Evolutionary conservation across 768 basidiomycete genomes (phyloP), one percentile per base, ranked within the genome.

Genomic region (Harrya chromipes): DNA sequence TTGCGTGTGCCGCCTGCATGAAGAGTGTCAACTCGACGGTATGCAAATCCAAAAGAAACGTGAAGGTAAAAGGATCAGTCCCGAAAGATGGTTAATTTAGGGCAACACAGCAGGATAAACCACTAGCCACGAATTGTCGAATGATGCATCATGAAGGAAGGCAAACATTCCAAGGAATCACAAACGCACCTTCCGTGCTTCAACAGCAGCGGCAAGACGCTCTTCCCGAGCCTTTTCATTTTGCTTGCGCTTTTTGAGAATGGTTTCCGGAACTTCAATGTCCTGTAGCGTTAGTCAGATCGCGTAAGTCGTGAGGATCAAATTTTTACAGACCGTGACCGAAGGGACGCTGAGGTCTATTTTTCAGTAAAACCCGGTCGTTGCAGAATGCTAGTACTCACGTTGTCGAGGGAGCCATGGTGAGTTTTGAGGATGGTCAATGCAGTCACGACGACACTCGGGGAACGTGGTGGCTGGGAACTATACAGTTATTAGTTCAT

Each of bases 241-340:
- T 77, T 93, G 89, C 78, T 94, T 94, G 77, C 94, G 86, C 80
- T 95, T 97, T 84, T 97, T 97, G 79, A 97, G 91, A 79, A 97
- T 85, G 68, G 94, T 97, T 86, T 97, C 94, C 72, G 94, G 94
- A 76, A 95, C 94, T 83, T 94, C 89, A 71, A 97, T 85, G 67
- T 85, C 83, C 90, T 92, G 63, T 54, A 53, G 43, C 23, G 19
- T 19, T 35, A 20, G 47, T 65, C 31, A 70, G 38, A 48, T 41
- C 47, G 51, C 21, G 43, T 47, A 16, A 14, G 40, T 50, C 36
- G 36, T 20, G 41, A 46, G n/a, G 6, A 40, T 36, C 27, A 16
- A 6, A 14, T 48, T 43, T 37, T 21, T 40, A 70, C 76, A 55
- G 41, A 78, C 76, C 73, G 75, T 64, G 65, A 74, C 71, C 53